phyloP scores from a whole-genome alignment of 2,329 filamentous ascomycete genomes.

The Verticillium nonalfalfae region DNA sequence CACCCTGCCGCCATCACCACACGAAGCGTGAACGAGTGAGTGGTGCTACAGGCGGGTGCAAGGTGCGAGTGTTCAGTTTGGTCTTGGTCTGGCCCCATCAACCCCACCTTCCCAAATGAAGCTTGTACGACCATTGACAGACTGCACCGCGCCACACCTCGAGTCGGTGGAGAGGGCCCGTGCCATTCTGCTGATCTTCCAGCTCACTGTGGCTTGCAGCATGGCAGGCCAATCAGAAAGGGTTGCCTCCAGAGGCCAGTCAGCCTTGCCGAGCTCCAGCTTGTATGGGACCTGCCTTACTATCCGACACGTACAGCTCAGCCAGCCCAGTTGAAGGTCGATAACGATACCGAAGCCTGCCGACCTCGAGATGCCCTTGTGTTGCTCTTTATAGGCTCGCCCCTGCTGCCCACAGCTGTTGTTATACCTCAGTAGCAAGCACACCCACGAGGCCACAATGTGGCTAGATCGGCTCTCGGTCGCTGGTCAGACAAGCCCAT shows the following conservation, averaged over 20 bases:
- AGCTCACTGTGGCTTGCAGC: not conserved
- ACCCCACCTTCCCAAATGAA: not conserved
- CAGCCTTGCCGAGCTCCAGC: slow-evolving; percentile 1
- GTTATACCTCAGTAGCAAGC: not conserved
- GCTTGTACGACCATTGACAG: not conserved
- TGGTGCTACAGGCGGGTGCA: not conserved
- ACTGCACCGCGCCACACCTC: not conserved
- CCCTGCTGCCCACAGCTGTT: not conserved
- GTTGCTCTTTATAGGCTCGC: not conserved
- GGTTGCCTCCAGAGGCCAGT: not conserved
- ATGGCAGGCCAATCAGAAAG: not conserved
- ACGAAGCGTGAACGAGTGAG: not conserved
- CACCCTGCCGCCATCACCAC: not conserved
- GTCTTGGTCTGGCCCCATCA: not conserved
- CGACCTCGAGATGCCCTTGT: not conserved
- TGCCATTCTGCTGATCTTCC: not conserved
- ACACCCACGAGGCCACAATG: slow-evolving; percentile 43
- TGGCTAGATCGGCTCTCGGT: slow-evolving; percentile 70
- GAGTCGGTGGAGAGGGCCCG: not conserved
- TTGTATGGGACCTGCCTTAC: not conserved
- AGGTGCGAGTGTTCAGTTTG: not conserved
- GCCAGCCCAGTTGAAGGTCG: not conserved
- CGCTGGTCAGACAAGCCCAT: slow-evolving; percentile 59
- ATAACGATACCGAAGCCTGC: not conserved
- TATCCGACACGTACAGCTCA: not conserved